Conservation (phyloP, 768 basidiomycete genomes). For the Myochromella boudieri region DNA sequence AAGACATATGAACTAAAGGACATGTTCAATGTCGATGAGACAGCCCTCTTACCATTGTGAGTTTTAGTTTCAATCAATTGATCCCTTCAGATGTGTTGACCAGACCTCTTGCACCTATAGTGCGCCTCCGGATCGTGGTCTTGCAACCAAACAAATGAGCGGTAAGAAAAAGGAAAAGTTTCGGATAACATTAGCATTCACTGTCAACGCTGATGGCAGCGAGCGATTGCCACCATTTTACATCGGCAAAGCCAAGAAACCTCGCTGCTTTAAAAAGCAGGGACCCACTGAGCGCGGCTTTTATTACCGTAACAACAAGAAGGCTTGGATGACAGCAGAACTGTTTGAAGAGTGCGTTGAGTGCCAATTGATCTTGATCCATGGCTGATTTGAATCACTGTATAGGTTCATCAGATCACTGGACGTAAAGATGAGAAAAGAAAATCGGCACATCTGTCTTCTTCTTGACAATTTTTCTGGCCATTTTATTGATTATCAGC, state of each 20-base stretch:
- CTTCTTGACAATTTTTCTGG: constrained; percentile 34
- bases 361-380: not conserved
- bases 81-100: no score
- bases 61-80: constrained; percentile 3
- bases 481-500: constrained; percentile 25
- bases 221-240: constrained; percentile 30
- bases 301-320: constrained; percentile 37
- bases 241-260: constrained; percentile 33
- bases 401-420: constrained; percentile 2
- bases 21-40: constrained; percentile 20
- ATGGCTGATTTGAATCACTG: not conserved
- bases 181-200: constrained; percentile 20
- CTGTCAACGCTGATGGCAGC: constrained; percentile 24
- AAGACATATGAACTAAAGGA: constrained; percentile 21
- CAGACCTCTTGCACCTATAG: constrained; percentile 6
- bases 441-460: constrained; percentile 21
- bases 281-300: constrained; percentile 23
- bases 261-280: constrained; percentile 28
- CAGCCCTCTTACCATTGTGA: constrained; percentile 13
- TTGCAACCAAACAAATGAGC: constrained; percentile 28
- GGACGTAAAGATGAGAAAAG: constrained; percentile 13
- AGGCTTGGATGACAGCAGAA: constrained; percentile 36
- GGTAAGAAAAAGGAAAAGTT: constrained; percentile 32
- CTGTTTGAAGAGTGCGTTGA: constrained; percentile 30
- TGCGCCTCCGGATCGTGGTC: constrained; percentile 29